Evolutionary conservation across 768 basidiomycete species (phyloP), one percentile per base, ranked within the genome.

Genomic region (Lenzites betulinus): DNA sequence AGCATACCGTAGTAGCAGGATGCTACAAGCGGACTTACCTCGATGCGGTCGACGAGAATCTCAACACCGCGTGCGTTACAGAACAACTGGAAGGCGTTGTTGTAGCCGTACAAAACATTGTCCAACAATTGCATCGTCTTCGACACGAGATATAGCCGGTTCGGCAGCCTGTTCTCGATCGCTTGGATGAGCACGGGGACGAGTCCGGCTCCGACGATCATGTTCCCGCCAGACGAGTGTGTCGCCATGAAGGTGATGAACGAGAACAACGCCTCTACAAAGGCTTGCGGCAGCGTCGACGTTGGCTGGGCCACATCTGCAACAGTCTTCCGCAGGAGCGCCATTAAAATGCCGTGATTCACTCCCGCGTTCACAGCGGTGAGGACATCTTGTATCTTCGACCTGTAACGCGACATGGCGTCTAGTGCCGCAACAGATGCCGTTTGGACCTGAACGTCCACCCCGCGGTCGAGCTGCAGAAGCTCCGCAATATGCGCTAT

Each of bases 311-410:
- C 80, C 22, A 94, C 84, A 60, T 93, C 89, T 18, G 80, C 72
- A 18, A 93, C 88, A 23, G 91, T 90, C 74, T 87, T 89, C 62
- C 95, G 85, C 55, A 98, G 81, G 36, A 95, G 78, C 28, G 90
- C 88, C 88, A 98, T 93, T 25, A 99, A 74, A 41, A 94, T 89
- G 13, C 97, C 97, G 69, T 98, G 97, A 68, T 94, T 97, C 55
- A 98, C 93, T 44, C 93, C 93, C 25, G 93, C 95, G 71, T 97
- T 97, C 38, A 98, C 84, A 1, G 95, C 89, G 5, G 89, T 88
- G 47, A 97, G 74, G 39, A 96, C 93, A 70, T 98, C 97, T 66
- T 87, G 85, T 36, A 92, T 82, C 70, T 89, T 93, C 60, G 77
- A 80, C 61, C 93, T 85, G 72, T 96, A 95, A 62, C 93, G 81